Base-by-base conservation (phyloP, 768 basidiomycete species). In the Boletus rex-veris region DNA sequence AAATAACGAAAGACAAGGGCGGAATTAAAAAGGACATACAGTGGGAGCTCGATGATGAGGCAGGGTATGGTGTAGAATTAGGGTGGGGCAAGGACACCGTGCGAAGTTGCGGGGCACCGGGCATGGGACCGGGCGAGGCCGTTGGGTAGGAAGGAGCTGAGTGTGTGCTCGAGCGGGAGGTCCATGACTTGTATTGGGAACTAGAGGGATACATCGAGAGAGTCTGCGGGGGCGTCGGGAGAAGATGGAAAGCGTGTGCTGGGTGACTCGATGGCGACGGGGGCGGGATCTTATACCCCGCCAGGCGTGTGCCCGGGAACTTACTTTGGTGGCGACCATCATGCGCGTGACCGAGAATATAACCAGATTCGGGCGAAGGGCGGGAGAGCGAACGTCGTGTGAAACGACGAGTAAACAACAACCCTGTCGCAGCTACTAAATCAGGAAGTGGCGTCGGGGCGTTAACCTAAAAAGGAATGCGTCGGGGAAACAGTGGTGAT, bases 61-160 rank as follows among this genome's bases (percentile, higher is more conserved):
- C 31, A 36, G 68, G 28, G n/a, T 19, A 30, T 4, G 58, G 56
- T 15, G 63, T 45, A 8, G 70, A 58, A 40, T 70, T 70, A 11
- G 69, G 69, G 47, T 70, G 70, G 10, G 69, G 69, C 16, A 70
- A 31, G 14, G 70, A 64, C 5, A 70, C 68, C 4, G 68, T 62
- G 15, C 50, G 58, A 31, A 68, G 42, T 28, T 63, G 66, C 1
- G 70, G 69, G 4, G 69, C 57, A 33, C 55, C 10, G 0, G 68
- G 69, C 43, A 57, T 64, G 18, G 61, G 58, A 6, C 56, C 62
- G 4, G 68, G 61, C 1, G 65, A 58, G 10, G 48, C 12, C 11
- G 58, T 45, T 18, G 64, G 59, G 24, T 61, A 50, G 38, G 53
- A 53, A 26, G 52, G 54, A 24, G 26, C 26, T 0, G 53, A 45